These are phyloP conservation scores for Primulina huaijiensis DNA, from an alignment of 257 asterid species.

Conservation along the genomic window DNA sequence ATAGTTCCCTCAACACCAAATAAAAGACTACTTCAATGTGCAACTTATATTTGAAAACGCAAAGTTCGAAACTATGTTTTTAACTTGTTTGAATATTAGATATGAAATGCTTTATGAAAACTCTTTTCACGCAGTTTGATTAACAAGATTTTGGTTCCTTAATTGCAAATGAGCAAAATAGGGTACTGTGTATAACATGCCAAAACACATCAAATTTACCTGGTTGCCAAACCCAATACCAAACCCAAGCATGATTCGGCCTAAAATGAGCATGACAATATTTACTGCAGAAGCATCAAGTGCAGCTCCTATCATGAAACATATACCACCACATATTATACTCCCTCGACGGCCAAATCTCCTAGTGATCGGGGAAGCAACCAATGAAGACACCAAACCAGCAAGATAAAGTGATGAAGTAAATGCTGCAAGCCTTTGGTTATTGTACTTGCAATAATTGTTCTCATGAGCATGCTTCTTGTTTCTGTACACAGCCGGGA, in stretches of 20 bases:
- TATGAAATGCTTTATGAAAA: not conserved
- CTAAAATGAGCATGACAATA: slow-evolving; percentile 67
- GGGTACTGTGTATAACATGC: not conserved
- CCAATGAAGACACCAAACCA: slow-evolving; percentile 45
- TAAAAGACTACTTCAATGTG: not conserved
- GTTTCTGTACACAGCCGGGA: slow-evolving; percentile 34
- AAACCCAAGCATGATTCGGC: slow-evolving; percentile 80
- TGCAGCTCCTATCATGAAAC: slow-evolving; percentile 47
- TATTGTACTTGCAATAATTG: slow-evolving; percentile 60
- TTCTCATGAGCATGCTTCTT: slow-evolving; percentile 39
- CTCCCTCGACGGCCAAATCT: slow-evolving; percentile 46
- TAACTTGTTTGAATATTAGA: not conserved
- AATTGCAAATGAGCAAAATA: not conserved
- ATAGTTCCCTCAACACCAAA: too few relatives aligned
- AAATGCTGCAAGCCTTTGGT: slow-evolving; percentile 50
- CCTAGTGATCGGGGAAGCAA: slow-evolving; percentile 72
- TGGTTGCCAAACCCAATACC: slow-evolving; percentile 96
- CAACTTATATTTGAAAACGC: not conserved
- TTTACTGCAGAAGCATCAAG: slow-evolving; percentile 45
- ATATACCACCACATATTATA: slow-evolving; percentile 49
- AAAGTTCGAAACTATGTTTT: not conserved
- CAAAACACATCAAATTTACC: slow-evolving; percentile 32
- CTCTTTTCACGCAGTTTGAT: not conserved
- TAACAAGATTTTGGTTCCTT: not conserved
- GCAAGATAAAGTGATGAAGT: slow-evolving; percentile 54